Percentiles rank a stretch among this genome's conserved stretches.
phyloP scores from a whole-genome alignment of 306 rosid genomes.

The Cyamopsis tetragonoloba region DNA sequence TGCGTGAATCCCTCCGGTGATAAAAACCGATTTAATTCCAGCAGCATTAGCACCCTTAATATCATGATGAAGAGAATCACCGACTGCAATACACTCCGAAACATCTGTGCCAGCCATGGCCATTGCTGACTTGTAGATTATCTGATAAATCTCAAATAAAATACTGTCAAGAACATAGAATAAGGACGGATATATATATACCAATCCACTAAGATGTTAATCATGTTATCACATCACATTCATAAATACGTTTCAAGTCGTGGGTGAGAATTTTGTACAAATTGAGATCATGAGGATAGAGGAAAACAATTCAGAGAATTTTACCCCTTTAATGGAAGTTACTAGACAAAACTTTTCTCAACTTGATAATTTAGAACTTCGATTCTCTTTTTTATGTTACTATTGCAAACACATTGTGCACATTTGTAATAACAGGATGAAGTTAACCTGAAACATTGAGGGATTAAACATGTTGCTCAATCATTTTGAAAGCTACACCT shows the following conservation, averaged over 20 bases:
- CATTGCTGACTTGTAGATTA: conserved; percentile 78
- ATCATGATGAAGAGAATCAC: conserved; percentile 96
- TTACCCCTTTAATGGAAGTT: neutral
- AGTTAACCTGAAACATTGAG: neutral
- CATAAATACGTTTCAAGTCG: neutral
- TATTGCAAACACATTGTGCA: neutral
- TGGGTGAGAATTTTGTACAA: conserved; percentile 3
- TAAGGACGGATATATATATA: neutral
- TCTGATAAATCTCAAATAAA: conserved; percentile 39
- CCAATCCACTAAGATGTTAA: neutral
- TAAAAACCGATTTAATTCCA: conserved; percentile 61
- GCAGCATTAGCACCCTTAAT: conserved; percentile 90
- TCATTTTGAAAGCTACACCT: conserved; percentile 8
- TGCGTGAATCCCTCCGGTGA: conserved; percentile 82
- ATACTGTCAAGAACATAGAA: conserved; percentile 18
- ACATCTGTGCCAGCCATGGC: conserved; percentile 63
- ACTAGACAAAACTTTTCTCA: neutral
- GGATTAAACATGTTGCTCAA: conserved; percentile 1
- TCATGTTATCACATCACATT: conserved; percentile 5
- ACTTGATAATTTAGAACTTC: neutral
- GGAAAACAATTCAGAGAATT: neutral
- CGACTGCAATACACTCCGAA: conserved; percentile 71
- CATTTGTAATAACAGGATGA: conserved; percentile 1
- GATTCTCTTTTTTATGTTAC: neutral
- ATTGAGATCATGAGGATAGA: neutral